Evolutionary conservation across 164 flowering plant genomes (phyloP), one percentile per base, ranked within the genome.

Genomic region (Stephania yunnanensis): DNA sequence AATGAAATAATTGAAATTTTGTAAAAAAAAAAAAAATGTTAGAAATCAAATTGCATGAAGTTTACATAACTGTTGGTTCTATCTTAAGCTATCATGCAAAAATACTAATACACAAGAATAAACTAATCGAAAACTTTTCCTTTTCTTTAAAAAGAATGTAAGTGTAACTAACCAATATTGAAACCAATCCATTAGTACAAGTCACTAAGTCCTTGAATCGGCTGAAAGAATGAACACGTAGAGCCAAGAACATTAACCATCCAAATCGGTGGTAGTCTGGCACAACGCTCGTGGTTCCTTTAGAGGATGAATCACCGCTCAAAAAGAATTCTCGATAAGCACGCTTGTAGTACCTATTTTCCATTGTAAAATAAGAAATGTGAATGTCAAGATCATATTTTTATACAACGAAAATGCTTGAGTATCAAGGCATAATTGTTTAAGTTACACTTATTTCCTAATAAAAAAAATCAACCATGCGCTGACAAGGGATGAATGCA

Each of bases 201-300:
- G 98, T 89, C 81, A 95, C 92, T 31, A 95, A 80, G 83, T 93
- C 99, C 83, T 86, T 93, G 73, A 89, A 92, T 17, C 93, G 89
- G 82, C 98, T 87, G 76, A 95, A 95, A 61, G 86, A 89, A 84
- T 93, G 98, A 61, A 82, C 80, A 19, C 99, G 95, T 29, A 95
- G 91, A 6, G 98, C 93, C 81, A 95, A 81, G 83, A 95, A 93
- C 61, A 93, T 83, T 79, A 95, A 84, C 99, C 99, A 95, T 71
- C 99, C 99, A 87, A 95, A 95, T 25, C 94, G 91, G 80, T 88
- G 86, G 77, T 85, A 90, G 15, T 90, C 90, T 52, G 97, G 83
- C 20, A 81, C 74, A 73, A 58, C 68, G 44, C 80, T 84, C 58
- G 83, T 25, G n/a, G 79, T 45, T 70, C 74, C 77, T 7, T 76